Evolutionary conservation across 2,329 filamentous ascomycete species (phyloP), one percentile per base, ranked within the genome.

Genomic region (Escovopsis sp.): DNA sequence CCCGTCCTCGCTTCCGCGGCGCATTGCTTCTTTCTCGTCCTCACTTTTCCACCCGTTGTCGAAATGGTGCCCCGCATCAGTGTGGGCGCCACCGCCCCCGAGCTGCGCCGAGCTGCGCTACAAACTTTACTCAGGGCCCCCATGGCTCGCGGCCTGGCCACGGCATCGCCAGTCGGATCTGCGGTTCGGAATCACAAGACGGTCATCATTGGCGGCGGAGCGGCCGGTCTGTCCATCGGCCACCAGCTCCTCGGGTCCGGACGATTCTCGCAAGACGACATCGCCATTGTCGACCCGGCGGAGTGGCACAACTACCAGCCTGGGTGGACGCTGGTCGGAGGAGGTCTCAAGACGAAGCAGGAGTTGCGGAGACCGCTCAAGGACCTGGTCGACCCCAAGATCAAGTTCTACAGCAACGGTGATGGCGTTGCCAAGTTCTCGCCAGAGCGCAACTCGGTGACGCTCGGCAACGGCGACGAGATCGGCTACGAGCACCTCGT

Each of bases 241-340:
- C 76, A 81, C 47, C 78, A 83, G 56, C 66, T 84, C 3, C 65
- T 80, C 4, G 65, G 65, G 2, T 60, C 63, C 0, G 72, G 71
- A 30, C 63, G 63, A 18, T 79, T 78, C 46, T 43, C 52, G 0
- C 56, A 62, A 30, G 60, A 72, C 23, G 76, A 80, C 40, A 76
- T 80, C 40, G 75, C 76, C 19, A 46, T 80, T 18, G 56, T 80
- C 30, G 76, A 80, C 42, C 76, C 76, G 0, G 64, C 75, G 1
- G 49, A 56, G 43, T 75, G 65, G 62, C 75, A 80, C 48, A 64
- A 80, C 55, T 80, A 79, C 50, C 76, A 80, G 51, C 73, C 76
- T 1, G 76, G 76, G 36, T 80, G 75, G 75, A 80, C 76, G 2
- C 60, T 80, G 1, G 76, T 79, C 2, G 76, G 75, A 30, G 74